A percentile compares a stretch with the other conserved stretches of the same genome.
Conservation (phyloP, 441 rosid genomes). For the Mallotus repandus region DNA sequence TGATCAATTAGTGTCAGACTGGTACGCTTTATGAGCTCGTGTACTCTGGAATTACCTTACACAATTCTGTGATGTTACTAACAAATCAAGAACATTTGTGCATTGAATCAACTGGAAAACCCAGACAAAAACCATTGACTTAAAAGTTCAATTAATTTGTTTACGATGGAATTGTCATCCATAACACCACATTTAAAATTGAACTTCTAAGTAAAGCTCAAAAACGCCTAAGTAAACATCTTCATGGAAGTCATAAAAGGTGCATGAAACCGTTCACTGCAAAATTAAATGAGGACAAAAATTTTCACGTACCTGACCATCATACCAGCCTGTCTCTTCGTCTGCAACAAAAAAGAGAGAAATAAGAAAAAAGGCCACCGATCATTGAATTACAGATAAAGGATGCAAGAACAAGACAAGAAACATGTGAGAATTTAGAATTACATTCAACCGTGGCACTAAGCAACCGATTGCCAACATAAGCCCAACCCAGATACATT, state of each 20-base stretch:
- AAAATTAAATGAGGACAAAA: neutral
- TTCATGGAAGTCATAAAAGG: neutral
- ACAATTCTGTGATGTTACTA: neutral
- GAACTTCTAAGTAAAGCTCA: neutral
- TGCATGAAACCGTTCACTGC: neutral
- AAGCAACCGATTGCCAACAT: conserved; percentile 89
- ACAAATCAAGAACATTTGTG: neutral
- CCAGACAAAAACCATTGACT: neutral
- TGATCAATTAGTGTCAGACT: too few species aligned
- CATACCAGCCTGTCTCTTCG: conserved; percentile 99
- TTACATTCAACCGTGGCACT: conserved; percentile 93
- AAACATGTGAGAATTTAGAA: conserved; percentile 10
- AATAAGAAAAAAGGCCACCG: neutral
- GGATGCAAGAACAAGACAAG: neutral
- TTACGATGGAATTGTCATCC: neutral
- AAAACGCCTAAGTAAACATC: neutral
- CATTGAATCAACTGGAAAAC: neutral
- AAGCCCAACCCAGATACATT: conserved; percentile 98
- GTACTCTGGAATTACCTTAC: too few species aligned
- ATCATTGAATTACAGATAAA: neutral
- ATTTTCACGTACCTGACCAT: conserved; percentile 68
- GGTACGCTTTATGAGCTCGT: too few species aligned
- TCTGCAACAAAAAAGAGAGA: conserved; percentile 43
- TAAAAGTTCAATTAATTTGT: neutral
- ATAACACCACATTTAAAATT: too few species aligned